phyloP scores from a whole-genome alignment of 495 filamentous ascomycete genomes.

The Chaetomium cochliodes region DNA sequence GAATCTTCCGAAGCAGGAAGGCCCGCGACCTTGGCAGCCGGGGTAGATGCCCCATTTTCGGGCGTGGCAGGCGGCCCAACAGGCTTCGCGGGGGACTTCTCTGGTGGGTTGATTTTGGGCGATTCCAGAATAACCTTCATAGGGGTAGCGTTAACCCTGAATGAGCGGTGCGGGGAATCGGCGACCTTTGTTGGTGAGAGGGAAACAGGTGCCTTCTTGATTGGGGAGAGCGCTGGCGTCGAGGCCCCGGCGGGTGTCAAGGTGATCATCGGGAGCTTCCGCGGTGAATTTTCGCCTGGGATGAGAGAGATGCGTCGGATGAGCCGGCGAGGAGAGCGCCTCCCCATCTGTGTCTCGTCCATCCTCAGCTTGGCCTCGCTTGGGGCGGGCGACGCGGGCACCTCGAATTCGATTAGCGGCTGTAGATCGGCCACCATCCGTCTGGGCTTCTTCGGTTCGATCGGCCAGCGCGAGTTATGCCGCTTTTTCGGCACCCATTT shows the following conservation, averaged over 20 bases:
- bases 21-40: neutral
- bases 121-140: slow-evolving; percentile 33
- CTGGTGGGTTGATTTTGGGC: slow-evolving; percentile 24
- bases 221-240: slow-evolving; percentile 22
- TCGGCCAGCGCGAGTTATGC: slow-evolving; percentile 38
- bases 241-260: slow-evolving; percentile 24
- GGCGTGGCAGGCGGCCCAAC: slow-evolving; percentile 11
- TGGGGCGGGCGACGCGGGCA: slow-evolving; percentile 18
- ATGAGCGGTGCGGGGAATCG: slow-evolving; percentile 30
- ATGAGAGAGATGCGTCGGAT: slow-evolving; percentile 35
- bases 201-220: slow-evolving; percentile 25
- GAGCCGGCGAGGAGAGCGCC: slow-evolving; percentile 30
- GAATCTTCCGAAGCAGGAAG: neutral
- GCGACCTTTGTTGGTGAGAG: slow-evolving; percentile 31
- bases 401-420: slow-evolving; percentile 27
- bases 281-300: slow-evolving; percentile 28
- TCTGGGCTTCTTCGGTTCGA: slow-evolving; percentile 24
- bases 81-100: slow-evolving; percentile 27
- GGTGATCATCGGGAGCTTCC: slow-evolving; percentile 24
- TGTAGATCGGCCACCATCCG: slow-evolving; percentile 31
- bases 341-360: slow-evolving; percentile 28
- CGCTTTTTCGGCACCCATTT: slow-evolving; percentile 36
- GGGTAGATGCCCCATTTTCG: neutral
- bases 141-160: slow-evolving; percentile 32
- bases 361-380: slow-evolving; percentile 23